Base-by-base conservation (phyloP, 805 yeast genomes). In the Nakazawaea pomicola region DNA sequence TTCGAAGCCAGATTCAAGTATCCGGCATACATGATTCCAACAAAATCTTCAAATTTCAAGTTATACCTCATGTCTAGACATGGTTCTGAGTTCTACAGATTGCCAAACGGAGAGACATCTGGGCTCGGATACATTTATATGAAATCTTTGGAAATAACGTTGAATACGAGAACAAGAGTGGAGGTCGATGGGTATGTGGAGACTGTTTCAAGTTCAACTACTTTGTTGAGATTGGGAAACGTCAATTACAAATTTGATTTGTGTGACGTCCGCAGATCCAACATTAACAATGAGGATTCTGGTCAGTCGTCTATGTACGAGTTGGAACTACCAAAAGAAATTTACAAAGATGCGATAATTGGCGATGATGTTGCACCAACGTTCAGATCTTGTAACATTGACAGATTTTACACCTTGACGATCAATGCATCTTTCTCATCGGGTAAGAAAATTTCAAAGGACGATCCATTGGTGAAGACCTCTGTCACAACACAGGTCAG, bases 311-410 rank as follows among this genome's bases (percentile, higher is more conserved):
- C 24, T 11, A 35, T 50, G 29, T 66, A 61, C 49, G 76, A 72
- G 46, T 46, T 70, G n/a, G 74, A 68, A 44, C 62, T 73, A 15
- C 76, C 78, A 1, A 46, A 46, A 17, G 51, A 59, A 34, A 54
- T 65, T 41, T 70, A 61, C 45, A 49, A 59, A 19, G 65, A 63
- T 45, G 67, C 75, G 32, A 53, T 60, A 3, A 46, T 76, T 14
- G 81, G 83, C 0, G 69, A 65, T 34, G 49, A 64, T 31, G 57
- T 74, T 4, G 60, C 78, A 2, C 84, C 86, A 2, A 57, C 73
- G 15, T 81, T 82, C 54, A 56, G 53, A 19, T 69, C 79, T 4
- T 78, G 85, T 50, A 79, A 78, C 50, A 65, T 81, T 17, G 52
- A 61, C 9, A 62, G 83, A 29, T 48, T 44, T n/a, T 76, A 77